phyloP scores from a whole-genome alignment of 257 asterid species.

The Forsythia viridissima region DNA sequence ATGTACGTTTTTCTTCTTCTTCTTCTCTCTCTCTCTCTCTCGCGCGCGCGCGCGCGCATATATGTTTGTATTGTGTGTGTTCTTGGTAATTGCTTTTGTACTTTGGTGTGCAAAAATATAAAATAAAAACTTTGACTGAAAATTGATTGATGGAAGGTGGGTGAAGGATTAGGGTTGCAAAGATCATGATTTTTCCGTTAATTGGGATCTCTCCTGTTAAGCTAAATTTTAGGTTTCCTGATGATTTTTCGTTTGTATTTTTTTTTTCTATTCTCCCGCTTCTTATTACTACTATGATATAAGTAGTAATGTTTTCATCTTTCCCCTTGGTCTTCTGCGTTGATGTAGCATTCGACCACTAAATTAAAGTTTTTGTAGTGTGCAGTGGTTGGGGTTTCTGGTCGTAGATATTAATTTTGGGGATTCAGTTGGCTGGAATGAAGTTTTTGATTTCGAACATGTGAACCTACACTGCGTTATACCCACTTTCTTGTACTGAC shows the following conservation, averaged over 20 bases:
- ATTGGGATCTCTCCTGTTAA: not conserved
- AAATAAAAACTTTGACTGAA: not conserved
- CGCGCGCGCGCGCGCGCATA: not conserved
- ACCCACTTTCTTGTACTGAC: not conserved
- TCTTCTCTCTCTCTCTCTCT: too few relatives aligned
- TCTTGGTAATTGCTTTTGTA: not conserved
- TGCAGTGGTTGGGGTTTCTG: not conserved
- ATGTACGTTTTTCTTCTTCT: conserved; percentile 32
- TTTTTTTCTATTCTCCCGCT: not conserved
- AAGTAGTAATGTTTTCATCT: not conserved
- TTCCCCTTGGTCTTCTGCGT: not conserved
- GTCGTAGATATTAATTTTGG: not conserved
- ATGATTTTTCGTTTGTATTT: not conserved
- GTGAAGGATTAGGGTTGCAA: conserved; percentile 31
- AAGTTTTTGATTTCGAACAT: not conserved
- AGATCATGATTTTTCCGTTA: not conserved
- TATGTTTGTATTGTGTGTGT: not conserved
- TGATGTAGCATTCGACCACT: not conserved
- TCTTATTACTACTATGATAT: not conserved
- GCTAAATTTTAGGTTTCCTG: not conserved
- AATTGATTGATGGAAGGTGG: conserved; percentile 7
- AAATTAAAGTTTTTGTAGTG: not conserved
- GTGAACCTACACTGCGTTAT: conserved; percentile 1
- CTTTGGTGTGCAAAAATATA: not conserved
- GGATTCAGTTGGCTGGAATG: not conserved